Evolutionary conservation across 495 filamentous ascomycete species (phyloP).

Genomic region (Xeromyces bisporus): DNA sequence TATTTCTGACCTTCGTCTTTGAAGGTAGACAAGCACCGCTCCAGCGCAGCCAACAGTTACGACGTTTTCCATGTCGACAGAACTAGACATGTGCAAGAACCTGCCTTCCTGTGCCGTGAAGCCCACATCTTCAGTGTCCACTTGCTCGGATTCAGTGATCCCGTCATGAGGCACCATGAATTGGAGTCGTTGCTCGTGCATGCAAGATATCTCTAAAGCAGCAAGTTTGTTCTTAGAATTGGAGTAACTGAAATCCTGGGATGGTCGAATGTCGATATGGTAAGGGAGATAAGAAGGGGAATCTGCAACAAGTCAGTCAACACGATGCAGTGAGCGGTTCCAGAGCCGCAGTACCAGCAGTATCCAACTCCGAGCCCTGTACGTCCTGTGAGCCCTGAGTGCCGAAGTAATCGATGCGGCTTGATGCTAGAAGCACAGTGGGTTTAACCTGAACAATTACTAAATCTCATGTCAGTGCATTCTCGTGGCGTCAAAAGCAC

Average conservation of each 20-base stretch:
- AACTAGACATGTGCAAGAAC: slow-evolving; percentile 52
- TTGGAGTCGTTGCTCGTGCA: slow-evolving; percentile 18
- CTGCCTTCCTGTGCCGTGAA: slow-evolving; percentile 41
- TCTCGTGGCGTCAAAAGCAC: background rate
- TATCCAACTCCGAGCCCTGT: slow-evolving; percentile 12
- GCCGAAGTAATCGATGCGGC: slow-evolving; percentile 44
- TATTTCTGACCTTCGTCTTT: slow-evolving; percentile 47
- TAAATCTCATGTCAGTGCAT: slow-evolving; percentile 12
- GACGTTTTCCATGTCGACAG: slow-evolving; percentile 62
- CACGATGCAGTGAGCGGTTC: background rate
- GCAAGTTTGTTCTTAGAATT: slow-evolving; percentile 52
- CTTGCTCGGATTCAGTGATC: slow-evolving; percentile 24
- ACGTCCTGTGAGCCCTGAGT: slow-evolving; percentile 5
- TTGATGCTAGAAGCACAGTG: slow-evolving; percentile 60
- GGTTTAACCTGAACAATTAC: slow-evolving; percentile 65
- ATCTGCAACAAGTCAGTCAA: slow-evolving; percentile 8
- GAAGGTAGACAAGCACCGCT: slow-evolving; percentile 63
- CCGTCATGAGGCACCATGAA: slow-evolving; percentile 44
- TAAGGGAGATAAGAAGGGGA: slow-evolving; percentile 39
- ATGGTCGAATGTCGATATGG: slow-evolving; percentile 53
- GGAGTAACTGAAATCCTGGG: slow-evolving; percentile 62
- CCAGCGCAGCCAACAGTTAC: slow-evolving; percentile 70
- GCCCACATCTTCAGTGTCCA: slow-evolving; percentile 29
- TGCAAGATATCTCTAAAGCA: slow-evolving; percentile 26
- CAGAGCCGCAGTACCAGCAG: background rate